Percentiles rank a stretch among this genome's conserved stretches.
Conservation (phyloP, 2,329 filamentous ascomycete genomes). For the Fusarium paranaense region DNA sequence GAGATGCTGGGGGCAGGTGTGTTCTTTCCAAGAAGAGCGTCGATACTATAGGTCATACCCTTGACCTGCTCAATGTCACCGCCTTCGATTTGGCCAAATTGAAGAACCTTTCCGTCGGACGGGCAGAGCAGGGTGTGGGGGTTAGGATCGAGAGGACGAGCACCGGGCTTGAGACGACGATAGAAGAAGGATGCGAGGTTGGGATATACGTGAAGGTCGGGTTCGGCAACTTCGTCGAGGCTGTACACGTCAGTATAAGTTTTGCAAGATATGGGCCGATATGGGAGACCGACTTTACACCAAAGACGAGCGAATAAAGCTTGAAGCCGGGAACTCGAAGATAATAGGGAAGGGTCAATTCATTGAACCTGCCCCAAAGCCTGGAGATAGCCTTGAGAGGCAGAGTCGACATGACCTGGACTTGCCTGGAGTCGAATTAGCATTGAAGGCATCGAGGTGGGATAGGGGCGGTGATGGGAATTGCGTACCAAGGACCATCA, state of each 20-base stretch:
- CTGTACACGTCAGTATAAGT: conserved; percentile 56
- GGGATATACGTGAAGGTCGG: conserved; percentile 88
- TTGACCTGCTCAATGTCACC: conserved; percentile 99
- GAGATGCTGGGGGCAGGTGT: conserved; percentile 68
- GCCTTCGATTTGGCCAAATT: conserved; percentile 91
- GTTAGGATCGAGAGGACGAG: conserved; percentile 85
- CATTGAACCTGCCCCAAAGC: conserved; percentile 92
- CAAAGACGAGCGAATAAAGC: conserved; percentile 90
- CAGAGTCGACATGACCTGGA: conserved; percentile 92
- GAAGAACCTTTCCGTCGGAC: conserved; percentile 89
- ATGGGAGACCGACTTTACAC: conserved; percentile 72
- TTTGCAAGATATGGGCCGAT: background rate
- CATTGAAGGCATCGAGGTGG: background rate
- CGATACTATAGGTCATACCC: conserved; percentile 96
- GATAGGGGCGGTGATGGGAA: conserved; percentile 22
- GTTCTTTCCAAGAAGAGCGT: conserved; percentile 84
- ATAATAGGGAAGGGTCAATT: conserved; percentile 87
- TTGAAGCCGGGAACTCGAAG: conserved; percentile 90
- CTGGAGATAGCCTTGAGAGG: conserved; percentile 91
- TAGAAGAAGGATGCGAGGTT: conserved; percentile 99
- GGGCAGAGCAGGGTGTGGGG: conserved; percentile 86
- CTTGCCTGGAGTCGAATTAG: conserved; percentile 68
- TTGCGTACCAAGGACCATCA: conserved; percentile 81
- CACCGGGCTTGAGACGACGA: conserved; percentile 89
- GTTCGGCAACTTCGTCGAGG: conserved; percentile 86